Conservation (phyloP, 2,329 filamentous ascomycete species). For the Fusarium caatingaense region DNA sequence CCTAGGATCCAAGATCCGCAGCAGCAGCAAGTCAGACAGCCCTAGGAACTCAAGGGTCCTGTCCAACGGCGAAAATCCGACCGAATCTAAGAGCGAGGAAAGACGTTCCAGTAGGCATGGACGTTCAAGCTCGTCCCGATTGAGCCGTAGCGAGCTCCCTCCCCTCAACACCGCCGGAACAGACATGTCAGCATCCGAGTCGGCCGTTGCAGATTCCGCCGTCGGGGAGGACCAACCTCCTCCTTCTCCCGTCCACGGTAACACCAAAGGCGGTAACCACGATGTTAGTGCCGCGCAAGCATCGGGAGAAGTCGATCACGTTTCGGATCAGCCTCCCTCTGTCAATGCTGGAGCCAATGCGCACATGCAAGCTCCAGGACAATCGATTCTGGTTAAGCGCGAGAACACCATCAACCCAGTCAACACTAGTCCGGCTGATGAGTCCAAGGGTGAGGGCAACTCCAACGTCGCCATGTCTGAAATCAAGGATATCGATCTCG, state of each 20-base stretch:
- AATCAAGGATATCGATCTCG: conserved; percentile 91
- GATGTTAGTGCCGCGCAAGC: conserved; percentile 84
- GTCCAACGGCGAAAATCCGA: conserved; percentile 65
- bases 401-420: conserved; percentile 77
- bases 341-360: conserved; percentile 69
- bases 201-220: conserved; percentile 50
- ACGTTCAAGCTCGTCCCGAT: conserved; percentile 60
- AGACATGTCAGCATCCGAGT: conserved; percentile 56
- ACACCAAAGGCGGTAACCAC: conserved; percentile 77
- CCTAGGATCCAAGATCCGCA: conserved; percentile 90
- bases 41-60: conserved; percentile 80
- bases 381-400: conserved; percentile 89
- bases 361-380: conserved; percentile 76
- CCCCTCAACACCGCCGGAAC: conserved; percentile 56
- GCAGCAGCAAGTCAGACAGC: conserved; percentile 77
- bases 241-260: conserved; percentile 86
- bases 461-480: conserved; percentile 83
- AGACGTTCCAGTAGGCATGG: conserved; percentile 76
- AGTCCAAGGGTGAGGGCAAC: conserved; percentile 57
- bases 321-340: conserved; percentile 88
- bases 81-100: conserved; percentile 73
- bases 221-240: conserved; percentile 69
- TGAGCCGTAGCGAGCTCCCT: conserved; percentile 59
- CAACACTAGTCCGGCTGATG: conserved; percentile 58
- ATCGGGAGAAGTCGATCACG: conserved; percentile 90